phyloP scores from a whole-genome alignment of 1,284 basidiomycete genomes.

The Thecaphora thlaspeos region DNA sequence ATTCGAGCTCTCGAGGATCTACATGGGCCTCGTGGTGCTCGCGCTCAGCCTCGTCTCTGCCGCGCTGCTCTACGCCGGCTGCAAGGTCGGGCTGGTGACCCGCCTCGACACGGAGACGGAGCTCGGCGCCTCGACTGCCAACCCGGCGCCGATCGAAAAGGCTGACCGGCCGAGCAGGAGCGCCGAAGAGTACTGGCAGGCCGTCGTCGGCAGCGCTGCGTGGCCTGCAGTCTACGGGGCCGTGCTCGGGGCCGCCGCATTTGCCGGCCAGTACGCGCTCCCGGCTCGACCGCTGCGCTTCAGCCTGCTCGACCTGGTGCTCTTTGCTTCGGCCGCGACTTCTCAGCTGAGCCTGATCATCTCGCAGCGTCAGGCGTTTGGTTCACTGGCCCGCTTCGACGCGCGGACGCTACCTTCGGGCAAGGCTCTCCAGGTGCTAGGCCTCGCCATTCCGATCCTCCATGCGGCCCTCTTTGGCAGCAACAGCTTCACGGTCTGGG shows the following conservation, averaged over 20 bases:
- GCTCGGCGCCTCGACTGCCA: too few species aligned
- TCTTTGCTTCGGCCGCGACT: slow-evolving; percentile 6
- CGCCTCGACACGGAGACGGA: too few species aligned
- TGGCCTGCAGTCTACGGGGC: background rate
- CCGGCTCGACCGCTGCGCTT: background rate
- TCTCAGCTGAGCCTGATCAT: slow-evolving; percentile 11
- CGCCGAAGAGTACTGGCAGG: slow-evolving; percentile 10
- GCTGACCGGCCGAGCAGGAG: slow-evolving; percentile 5
- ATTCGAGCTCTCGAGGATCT: slow-evolving; percentile 79
- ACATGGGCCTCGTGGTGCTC: slow-evolving; percentile 63
- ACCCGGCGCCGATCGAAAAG: background rate
- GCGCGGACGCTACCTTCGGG: background rate
- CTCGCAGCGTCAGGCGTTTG: background rate
- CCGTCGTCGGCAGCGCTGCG: background rate
- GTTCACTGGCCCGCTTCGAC: background rate
- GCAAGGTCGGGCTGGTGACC: background rate
- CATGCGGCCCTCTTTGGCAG: slow-evolving; percentile 46
- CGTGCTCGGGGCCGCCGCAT: too few species aligned
- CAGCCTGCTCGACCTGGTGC: slow-evolving; percentile 17
- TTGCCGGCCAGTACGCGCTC: background rate
- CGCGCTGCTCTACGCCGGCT: slow-evolving; percentile 13
- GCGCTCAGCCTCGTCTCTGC: slow-evolving; percentile 15
- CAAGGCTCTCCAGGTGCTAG: slow-evolving; percentile 8
- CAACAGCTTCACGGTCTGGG: slow-evolving; percentile 95
- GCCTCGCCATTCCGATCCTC: slow-evolving; percentile 16